phyloP scores from a whole-genome alignment of 129 eudicot species.

The Escallonia rubra region DNA sequence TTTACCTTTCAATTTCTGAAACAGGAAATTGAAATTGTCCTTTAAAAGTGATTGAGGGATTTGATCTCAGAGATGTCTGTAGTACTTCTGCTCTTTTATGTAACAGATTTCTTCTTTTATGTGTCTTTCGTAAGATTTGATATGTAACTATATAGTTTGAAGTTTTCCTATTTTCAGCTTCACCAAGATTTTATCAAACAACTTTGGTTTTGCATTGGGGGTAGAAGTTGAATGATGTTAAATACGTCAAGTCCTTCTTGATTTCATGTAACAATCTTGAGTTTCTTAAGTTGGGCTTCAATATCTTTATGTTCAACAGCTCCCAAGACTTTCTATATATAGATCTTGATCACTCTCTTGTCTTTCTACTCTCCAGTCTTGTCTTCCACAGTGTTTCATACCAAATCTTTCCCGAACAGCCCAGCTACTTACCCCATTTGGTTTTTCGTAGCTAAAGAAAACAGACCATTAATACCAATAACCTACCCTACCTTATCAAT shows the following conservation, averaged over 20 bases:
- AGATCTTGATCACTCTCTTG: conserved; percentile 30
- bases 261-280: conserved; percentile 40
- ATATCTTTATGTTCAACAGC: conserved; percentile 29
- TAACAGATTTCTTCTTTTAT: neutral
- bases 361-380: conserved; percentile 42
- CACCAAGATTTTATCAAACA: no score
- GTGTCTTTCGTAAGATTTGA: no score
- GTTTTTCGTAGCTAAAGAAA: conserved; percentile 25
- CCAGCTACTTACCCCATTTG: conserved; percentile 43
- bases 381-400: conserved; percentile 58
- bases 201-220: no score
- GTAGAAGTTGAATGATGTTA: neutral
- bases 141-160: no score
- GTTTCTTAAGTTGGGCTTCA: conserved; percentile 37
- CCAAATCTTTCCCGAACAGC: conserved; percentile 32
- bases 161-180: no score
- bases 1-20: neutral
- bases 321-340: conserved; percentile 45
- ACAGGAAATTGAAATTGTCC: neutral
- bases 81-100: conserved; percentile 17
- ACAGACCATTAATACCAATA: conserved; percentile 17
- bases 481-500: conserved; percentile 18
- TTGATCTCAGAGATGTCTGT: neutral
- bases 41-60: no score
- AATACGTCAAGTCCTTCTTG: neutral